Percentiles rank a stretch among this genome's conserved stretches.
phyloP scores from a whole-genome alignment of 2,329 filamentous ascomycete genomes.

The Huntiella omanensis region DNA sequence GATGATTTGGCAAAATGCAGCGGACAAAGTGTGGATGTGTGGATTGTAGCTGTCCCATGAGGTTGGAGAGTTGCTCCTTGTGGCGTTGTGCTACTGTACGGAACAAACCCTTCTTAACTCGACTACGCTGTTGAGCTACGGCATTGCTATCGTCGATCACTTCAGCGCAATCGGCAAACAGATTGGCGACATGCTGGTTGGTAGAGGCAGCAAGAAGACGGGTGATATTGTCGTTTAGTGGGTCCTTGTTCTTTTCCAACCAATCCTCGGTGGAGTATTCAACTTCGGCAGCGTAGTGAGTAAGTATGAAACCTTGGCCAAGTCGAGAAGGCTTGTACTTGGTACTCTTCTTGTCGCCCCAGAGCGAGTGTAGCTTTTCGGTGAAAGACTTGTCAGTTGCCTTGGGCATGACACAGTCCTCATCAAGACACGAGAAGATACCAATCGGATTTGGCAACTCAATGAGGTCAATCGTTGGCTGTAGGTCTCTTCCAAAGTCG shows the following conservation, averaged over 20 bases:
- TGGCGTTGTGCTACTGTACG: conserved; percentile 90
- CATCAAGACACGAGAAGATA: conserved; percentile 94
- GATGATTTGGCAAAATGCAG: conserved; percentile 95
- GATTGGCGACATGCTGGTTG: conserved; percentile 61
- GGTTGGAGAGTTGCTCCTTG: conserved; percentile 91
- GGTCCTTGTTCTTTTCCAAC: conserved; percentile 99
- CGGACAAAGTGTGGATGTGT: conserved; percentile 97
- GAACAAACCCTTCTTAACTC: conserved; percentile 94
- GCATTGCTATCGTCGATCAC: conserved; percentile 52
- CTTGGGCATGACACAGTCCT: conserved; percentile 98
- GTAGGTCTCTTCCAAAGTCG: conserved; percentile 90
- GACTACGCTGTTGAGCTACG: conserved; percentile 37
- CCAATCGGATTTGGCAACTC: conserved; percentile 92
- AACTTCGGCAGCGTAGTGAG: conserved; percentile 93
- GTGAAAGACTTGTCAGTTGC: conserved; percentile 94
- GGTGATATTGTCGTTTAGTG: conserved; percentile 91
- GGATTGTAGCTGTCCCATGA: conserved; percentile 86
- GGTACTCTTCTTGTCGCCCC: conserved; percentile 73
- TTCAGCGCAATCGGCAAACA: conserved; percentile 81
- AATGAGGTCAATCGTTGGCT: conserved; percentile 94
- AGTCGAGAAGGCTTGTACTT: conserved; percentile 85
- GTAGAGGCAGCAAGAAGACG: conserved; percentile 65
- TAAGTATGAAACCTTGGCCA: conserved; percentile 83
- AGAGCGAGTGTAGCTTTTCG: conserved; percentile 88
- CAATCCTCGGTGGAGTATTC: conserved; percentile 91